Evolutionary conservation across 768 basidiomycete species (phyloP), one percentile per base, ranked within the genome.

Genomic region (Roridomyces roridus): DNA sequence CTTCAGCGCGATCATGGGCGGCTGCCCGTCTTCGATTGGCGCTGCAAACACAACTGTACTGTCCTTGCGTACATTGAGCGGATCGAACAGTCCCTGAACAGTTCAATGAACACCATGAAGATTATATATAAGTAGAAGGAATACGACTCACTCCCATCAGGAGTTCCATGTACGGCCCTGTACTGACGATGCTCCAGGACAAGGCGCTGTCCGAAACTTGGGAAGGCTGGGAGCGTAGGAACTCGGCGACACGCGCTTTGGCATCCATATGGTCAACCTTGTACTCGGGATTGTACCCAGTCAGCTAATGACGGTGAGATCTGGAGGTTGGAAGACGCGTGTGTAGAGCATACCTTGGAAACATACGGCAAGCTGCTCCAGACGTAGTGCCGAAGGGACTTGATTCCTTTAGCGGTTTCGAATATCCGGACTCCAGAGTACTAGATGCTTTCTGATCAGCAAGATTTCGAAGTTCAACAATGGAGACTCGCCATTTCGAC

Each of bases 371-470:
- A 23, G 26, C 42, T 57, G 58, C 77, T 76, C 73, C 74, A 80
- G 25, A 80, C 68, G 45, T 75, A 74, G 54, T 80, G 79, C 25
- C 70, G 65, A 52, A 76, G 62, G 5, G 72, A 63, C 12, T 59
- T 59, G 6, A 64, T 68, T 20, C 72, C 69, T 47, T 73, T 70
- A 6, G 78, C 75, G 8, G 70, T 59, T 58, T 80, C 79, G 59
- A 75, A 80, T 9, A 80, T 74, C 51, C 74, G 68, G 47, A 80
- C 72, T 0, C 75, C 77, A 9, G 70, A 66, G 51, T 68, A 75
- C 68, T 60, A n/a, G n/a, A n/a, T n/a, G n/a, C n/a, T n/a, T n/a
- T n/a, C n/a, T n/a, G n/a, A n/a, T n/a, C n/a, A n/a, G n/a, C n/a
- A n/a, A n/a, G n/a, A n/a, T n/a, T n/a, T n/a, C n/a, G n/a, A n/a